phyloP scores from a whole-genome alignment of 352 stramenopile genomes.

The Phytophthora niederhauseri region DNA sequence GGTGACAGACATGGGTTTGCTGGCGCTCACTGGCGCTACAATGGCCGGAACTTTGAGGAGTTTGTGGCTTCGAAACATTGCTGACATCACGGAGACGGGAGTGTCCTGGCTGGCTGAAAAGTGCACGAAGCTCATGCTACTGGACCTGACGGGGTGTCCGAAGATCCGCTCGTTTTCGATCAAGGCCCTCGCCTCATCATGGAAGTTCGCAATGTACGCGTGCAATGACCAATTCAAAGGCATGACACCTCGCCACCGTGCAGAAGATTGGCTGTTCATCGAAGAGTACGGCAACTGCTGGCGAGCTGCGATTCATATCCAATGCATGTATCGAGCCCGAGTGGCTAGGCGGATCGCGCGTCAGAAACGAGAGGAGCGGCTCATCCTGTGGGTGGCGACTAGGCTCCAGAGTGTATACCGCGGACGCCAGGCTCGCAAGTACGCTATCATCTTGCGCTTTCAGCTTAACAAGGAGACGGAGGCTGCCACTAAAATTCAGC shows the following conservation, averaged over 20 bases:
- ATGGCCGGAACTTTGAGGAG: constrained; percentile 49
- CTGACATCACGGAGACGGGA: constrained; percentile 71
- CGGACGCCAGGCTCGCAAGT: constrained; percentile 59
- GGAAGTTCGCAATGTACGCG: constrained; percentile 61
- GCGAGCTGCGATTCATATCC: constrained; percentile 66
- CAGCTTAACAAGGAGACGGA: constrained; percentile 59
- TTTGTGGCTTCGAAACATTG: constrained; percentile 71
- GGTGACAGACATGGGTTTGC: constrained; percentile 82
- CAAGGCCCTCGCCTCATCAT: constrained; percentile 56
- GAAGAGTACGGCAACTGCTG: constrained; percentile 86
- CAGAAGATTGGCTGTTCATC: constrained; percentile 82
- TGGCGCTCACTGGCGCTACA: constrained; percentile 59
- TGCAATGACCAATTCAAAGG: constrained; percentile 71
- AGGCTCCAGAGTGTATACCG: constrained; percentile 71
- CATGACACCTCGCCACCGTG: constrained; percentile 73
- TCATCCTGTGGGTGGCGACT: constrained; percentile 59
- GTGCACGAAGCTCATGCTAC: constrained; percentile 58
- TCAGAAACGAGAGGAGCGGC: constrained; percentile 53
- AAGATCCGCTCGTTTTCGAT: constrained; percentile 58
- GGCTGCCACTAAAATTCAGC: constrained; percentile 67
- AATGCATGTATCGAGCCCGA: constrained; percentile 67
- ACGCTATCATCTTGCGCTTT: constrained; percentile 47
- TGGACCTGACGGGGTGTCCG: constrained; percentile 67
- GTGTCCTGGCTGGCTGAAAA: constrained; percentile 89
- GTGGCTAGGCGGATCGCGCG: constrained; percentile 48